Percentiles rank a stretch among this genome's conserved stretches.
These are phyloP conservation scores for Penicillium mononematosum DNA, from an alignment of 495 filamentous ascomycete genomes.

Conservation along the genomic window DNA sequence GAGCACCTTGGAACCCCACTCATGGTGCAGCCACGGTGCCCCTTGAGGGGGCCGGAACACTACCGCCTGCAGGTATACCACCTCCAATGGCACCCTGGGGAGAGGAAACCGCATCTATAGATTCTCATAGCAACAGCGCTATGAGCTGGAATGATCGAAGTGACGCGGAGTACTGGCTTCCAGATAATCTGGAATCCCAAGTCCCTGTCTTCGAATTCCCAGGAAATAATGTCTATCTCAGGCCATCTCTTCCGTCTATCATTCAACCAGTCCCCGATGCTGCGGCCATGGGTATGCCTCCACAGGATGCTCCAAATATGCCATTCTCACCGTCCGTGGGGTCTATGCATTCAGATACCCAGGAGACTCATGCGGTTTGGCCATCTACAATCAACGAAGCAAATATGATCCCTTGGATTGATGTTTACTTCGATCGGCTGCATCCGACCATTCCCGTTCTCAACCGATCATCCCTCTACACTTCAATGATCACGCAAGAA, in stretches of 20 bases:
- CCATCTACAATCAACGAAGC: slow-evolving; percentile 40
- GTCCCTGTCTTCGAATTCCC: slow-evolving; percentile 40
- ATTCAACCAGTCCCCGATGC: slow-evolving; percentile 32
- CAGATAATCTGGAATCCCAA: slow-evolving; percentile 38
- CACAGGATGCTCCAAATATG: slow-evolving; percentile 22
- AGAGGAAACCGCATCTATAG: slow-evolving; percentile 24
- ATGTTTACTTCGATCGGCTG: slow-evolving; percentile 81
- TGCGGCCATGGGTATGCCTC: slow-evolving; percentile 22
- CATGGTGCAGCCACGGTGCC: slow-evolving; percentile 25
- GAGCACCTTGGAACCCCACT: slow-evolving; percentile 23
- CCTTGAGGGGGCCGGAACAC: slow-evolving; percentile 20
- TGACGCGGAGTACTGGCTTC: slow-evolving; percentile 44
- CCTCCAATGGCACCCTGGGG: slow-evolving; percentile 25
- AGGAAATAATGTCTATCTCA: slow-evolving; percentile 41
- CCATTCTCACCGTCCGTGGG: slow-evolving; percentile 24
- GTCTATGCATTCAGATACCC: slow-evolving; percentile 22
- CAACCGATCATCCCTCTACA: slow-evolving; percentile 61
- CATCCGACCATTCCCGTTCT: slow-evolving; percentile 80
- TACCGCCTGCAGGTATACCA: slow-evolving; percentile 23
- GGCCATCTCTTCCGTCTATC: slow-evolving; percentile 41
- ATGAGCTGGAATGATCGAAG: slow-evolving; percentile 36
- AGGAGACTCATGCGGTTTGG: slow-evolving; percentile 30
- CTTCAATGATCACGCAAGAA: slow-evolving; percentile 59
- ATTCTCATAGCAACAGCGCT: slow-evolving; percentile 23
- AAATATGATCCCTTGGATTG: slow-evolving; percentile 59